Conservation (phyloP, 768 basidiomycete species). For the Lactarius hengduanensis region DNA sequence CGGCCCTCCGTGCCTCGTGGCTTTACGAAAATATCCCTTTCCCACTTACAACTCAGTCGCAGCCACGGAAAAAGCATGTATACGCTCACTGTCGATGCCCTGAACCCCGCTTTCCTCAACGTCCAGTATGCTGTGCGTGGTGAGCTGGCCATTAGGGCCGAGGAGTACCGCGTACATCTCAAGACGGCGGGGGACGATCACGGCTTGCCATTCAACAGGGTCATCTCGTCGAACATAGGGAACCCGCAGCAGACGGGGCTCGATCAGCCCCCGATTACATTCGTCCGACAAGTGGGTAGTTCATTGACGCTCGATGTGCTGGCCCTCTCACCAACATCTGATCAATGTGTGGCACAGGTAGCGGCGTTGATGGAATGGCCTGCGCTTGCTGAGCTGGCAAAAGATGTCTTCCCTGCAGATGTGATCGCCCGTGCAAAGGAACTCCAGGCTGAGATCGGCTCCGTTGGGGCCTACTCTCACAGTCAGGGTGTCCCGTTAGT, state of each 20-base stretch:
- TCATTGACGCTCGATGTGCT: conserved; percentile 1
- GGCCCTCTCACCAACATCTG: conserved; percentile 3
- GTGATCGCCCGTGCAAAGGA: conserved; percentile 80
- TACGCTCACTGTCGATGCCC: conserved; percentile 59
- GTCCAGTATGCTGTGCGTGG: conserved; percentile 98
- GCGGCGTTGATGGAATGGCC: conserved; percentile 93
- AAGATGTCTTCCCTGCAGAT: conserved; percentile 79
- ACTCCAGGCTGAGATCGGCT: conserved; percentile 83
- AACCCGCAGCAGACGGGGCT: conserved; percentile 97
- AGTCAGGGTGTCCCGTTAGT: conserved; percentile 91
- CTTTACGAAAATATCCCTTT: background rate
- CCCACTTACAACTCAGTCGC: background rate
- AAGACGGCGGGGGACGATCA: conserved; percentile 47
- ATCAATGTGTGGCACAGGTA: conserved; percentile 48
- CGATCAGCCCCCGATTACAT: conserved; percentile 91
- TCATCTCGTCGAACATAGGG: conserved; percentile 96
- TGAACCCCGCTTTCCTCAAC: conserved; percentile 82
- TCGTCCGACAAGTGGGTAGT: conserved; percentile 75
- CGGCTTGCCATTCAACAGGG: conserved; percentile 76
- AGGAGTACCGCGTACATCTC: conserved; percentile 72
- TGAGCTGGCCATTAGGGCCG: conserved; percentile 93
- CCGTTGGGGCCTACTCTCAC: conserved; percentile 93
- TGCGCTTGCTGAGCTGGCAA: conserved; percentile 71
- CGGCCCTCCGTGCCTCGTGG: conserved; percentile 9
- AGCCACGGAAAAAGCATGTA: conserved; percentile 30